Conservation (phyloP, 2,329 filamentous ascomycete species). For the Colletotrichum sp. region DNA sequence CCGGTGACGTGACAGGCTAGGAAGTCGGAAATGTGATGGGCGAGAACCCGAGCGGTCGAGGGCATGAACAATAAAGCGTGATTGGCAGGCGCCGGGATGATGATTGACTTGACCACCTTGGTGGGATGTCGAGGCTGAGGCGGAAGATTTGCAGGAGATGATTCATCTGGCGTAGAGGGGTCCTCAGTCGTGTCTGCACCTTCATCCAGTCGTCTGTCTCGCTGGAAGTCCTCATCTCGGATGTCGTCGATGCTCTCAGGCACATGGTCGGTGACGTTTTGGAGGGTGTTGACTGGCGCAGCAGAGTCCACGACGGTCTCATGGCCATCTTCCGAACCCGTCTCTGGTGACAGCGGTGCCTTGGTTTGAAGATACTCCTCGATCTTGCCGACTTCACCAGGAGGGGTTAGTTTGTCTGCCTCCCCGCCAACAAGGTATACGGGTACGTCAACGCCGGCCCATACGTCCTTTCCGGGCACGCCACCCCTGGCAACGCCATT, state of each 20-base stretch:
- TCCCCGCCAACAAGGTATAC: constrained; percentile 81
- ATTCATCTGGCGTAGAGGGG: constrained; percentile 51
- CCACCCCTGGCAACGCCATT: constrained; percentile 62
- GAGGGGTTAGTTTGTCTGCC: constrained; percentile 77
- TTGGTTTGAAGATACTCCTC: constrained; percentile 27
- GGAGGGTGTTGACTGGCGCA: constrained; percentile 48
- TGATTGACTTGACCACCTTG: constrained; percentile 67
- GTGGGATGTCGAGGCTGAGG: constrained; percentile 51
- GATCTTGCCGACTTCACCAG: constrained; percentile 73
- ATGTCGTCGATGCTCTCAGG: constrained; percentile 43
- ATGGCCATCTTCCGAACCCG: constrained; percentile 22
- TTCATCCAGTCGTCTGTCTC: constrained; percentile 28
- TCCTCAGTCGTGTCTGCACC: constrained; percentile 45
- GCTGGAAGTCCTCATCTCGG: constrained; percentile 40
- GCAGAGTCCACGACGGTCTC: constrained; percentile 52
- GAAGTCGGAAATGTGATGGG: constrained; percentile 84
- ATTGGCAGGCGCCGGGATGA: constrained; percentile 78
- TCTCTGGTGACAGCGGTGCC: not conserved
- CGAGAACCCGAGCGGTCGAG: constrained; percentile 74
- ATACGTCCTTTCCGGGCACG: constrained; percentile 71
- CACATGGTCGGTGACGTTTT: constrained; percentile 31
- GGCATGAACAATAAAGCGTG: constrained; percentile 87
- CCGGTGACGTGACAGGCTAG: constrained; percentile 75
- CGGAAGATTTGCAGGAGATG: constrained; percentile 42
- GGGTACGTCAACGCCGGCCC: constrained; percentile 75